phyloP scores from a whole-genome alignment of 192 early-diverging fungal genomes.

The Fimicolochytrium jonesii region DNA sequence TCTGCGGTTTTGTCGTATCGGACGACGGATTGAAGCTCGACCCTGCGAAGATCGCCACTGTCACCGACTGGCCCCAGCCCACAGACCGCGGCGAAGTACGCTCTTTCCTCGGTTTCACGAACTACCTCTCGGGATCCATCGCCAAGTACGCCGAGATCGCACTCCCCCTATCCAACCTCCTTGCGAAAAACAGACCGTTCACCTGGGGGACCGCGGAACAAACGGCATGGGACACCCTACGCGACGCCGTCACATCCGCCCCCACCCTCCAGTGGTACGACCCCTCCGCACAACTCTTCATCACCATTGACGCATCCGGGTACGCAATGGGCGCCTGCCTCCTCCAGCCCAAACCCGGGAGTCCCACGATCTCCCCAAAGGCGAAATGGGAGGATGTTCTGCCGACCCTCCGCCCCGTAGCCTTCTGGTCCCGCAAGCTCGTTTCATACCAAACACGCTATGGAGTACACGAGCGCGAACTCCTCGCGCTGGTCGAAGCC shows the following conservation, averaged over 20 bases:
- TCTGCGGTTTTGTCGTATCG: constrained; percentile 34
- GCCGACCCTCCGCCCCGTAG: background rate
- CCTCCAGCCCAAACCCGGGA: background rate
- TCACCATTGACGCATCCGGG: constrained; percentile 7
- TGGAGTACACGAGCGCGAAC: constrained; percentile 19
- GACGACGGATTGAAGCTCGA: constrained; percentile 24
- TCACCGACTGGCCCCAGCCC: constrained; percentile 4
- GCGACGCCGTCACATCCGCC: constrained; percentile 1
- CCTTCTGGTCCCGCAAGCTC: constrained; percentile 20
- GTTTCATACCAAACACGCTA: background rate
- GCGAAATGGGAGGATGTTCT: too few relatives aligned
- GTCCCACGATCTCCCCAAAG: too few relatives aligned
- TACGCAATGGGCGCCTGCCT: constrained; percentile 3
- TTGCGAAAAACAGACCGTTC: background rate
- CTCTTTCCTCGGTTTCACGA: constrained; percentile 18
- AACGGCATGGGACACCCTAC: background rate
- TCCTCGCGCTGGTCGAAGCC: constrained; percentile 17
- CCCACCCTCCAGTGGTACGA: constrained; percentile 3
- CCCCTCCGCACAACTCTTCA: background rate
- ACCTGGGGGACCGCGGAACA: background rate
- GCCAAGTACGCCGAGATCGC: constrained; percentile 11
- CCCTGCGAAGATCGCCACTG: constrained; percentile 23
- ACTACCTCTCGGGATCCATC: constrained; percentile 5
- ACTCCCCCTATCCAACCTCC: constrained; percentile 2
- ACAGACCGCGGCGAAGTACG: background rate